Conservation (phyloP, 768 basidiomycete genomes). For the Tricholoma furcatifolium region DNA sequence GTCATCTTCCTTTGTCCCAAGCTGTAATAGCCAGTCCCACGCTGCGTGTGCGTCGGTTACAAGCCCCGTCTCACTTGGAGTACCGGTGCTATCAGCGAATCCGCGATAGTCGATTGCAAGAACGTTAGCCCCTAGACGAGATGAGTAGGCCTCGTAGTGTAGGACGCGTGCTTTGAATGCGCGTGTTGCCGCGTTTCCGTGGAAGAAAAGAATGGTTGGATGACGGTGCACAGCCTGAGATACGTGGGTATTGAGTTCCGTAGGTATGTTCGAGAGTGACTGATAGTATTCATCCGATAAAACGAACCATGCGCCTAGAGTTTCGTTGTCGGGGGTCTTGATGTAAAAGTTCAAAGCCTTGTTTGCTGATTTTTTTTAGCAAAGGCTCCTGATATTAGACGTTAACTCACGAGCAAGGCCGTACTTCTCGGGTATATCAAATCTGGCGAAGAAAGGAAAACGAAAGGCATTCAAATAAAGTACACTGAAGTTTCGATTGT, state of each 20-base stretch:
- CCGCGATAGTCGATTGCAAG: slow-evolving; percentile 91
- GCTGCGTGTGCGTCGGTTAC: slow-evolving; percentile 71
- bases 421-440: slow-evolving; percentile 69
- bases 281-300: slow-evolving; percentile 67
- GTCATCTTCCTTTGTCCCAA: slow-evolving; percentile 55
- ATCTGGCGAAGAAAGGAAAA: slow-evolving; percentile 63
- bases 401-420: slow-evolving; percentile 67
- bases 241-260: slow-evolving; percentile 41
- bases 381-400: not conserved
- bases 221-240: slow-evolving; percentile 49
- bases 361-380: slow-evolving; percentile 49
- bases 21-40: slow-evolving; percentile 71
- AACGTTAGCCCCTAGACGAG: slow-evolving; percentile 70
- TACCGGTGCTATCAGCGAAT: slow-evolving; percentile 82
- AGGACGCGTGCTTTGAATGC: slow-evolving; percentile 66
- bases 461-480: slow-evolving; percentile 66
- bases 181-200: slow-evolving; percentile 87
- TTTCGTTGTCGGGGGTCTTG: slow-evolving; percentile 72
- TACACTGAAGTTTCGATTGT: slow-evolving; percentile 22
- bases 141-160: slow-evolving; percentile 64
- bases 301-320: slow-evolving; percentile 85
- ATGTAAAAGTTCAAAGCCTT: slow-evolving; percentile 76
- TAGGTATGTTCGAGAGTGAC: slow-evolving; percentile 37
- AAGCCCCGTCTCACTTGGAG: slow-evolving; percentile 75
- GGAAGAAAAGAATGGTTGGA: slow-evolving; percentile 89